Evolutionary conservation across 305 asterid genomes (phyloP).

Genomic region (Plantago lanceolata): DNA sequence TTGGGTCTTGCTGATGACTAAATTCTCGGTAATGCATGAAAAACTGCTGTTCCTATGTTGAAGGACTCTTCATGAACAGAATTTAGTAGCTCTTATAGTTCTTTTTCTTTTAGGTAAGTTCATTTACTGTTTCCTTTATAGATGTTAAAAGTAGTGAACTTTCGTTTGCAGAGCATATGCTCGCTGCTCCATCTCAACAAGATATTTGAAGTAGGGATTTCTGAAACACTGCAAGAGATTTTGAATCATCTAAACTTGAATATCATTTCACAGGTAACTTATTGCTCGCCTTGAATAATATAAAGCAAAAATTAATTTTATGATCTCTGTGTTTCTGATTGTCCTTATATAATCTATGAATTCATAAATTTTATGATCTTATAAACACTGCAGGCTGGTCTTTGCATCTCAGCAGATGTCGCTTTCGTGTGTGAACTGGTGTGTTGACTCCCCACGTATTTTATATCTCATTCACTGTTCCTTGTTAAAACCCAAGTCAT

Average conservation of each 20-base stretch:
- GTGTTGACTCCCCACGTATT: constrained; percentile 18
- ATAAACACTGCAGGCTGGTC: constrained; percentile 53
- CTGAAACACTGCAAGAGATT: constrained; percentile 68
- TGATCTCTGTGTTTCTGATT: constrained; percentile 15
- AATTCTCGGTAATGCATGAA: no score
- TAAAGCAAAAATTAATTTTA: constrained; percentile 8
- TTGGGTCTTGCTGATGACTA: no score
- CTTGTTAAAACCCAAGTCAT: neutral
- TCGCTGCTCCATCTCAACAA: constrained; percentile 83
- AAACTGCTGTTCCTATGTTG: no score
- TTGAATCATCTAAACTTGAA: constrained; percentile 61
- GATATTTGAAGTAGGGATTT: constrained; percentile 88
- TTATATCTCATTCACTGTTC: neutral
- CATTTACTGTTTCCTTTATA: constrained; percentile 14
- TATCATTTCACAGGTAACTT: constrained; percentile 63
- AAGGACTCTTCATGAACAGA: no score
- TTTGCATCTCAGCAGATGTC: constrained; percentile 63
- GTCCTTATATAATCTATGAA: constrained; percentile 10
- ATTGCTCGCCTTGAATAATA: constrained; percentile 15
- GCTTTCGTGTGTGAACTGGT: constrained; percentile 89
- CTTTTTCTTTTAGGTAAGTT: constrained; percentile 12
- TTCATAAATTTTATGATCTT: constrained; percentile 9
- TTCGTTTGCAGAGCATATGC: constrained; percentile 64
- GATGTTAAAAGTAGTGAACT: constrained; percentile 11
- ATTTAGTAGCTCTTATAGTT: neutral